phyloP scores from a whole-genome alignment of 306 rosid genomes.

The Prosopis cineraria region DNA sequence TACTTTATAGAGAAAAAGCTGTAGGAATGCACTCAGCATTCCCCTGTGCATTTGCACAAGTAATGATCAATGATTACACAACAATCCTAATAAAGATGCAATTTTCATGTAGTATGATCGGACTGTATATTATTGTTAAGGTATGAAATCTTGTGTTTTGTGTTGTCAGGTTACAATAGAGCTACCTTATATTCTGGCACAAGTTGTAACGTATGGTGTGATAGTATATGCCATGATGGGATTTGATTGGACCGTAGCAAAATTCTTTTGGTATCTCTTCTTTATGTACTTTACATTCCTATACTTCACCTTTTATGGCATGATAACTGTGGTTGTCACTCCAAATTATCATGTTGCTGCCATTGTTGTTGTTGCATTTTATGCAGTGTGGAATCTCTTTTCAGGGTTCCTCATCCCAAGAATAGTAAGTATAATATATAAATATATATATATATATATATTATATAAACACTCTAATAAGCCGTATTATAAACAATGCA shows the following conservation, averaged over 20 bases:
- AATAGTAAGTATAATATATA: conserved; percentile 44
- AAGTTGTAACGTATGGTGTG: conserved; percentile 50
- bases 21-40: conserved; percentile 77
- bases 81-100: neutral
- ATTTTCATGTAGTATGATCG: neutral
- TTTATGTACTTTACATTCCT: conserved; percentile 65
- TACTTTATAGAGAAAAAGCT: conserved; percentile 72
- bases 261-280: conserved; percentile 69
- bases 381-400: conserved; percentile 66
- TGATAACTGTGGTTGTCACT: conserved; percentile 72
- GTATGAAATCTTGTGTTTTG: neutral
- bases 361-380: conserved; percentile 54
- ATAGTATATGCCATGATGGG: conserved; percentile 72
- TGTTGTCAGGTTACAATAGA: conserved; percentile 62
- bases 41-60: conserved; percentile 70
- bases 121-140: neutral
- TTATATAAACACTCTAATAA: neutral
- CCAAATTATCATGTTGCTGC: conserved; percentile 68
- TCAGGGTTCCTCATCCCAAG: conserved; percentile 68
- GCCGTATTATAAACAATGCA: neutral
- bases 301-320: conserved; percentile 73
- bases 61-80: neutral
- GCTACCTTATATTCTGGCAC: conserved; percentile 62
- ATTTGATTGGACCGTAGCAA: conserved; percentile 51
- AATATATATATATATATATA: no score